Percentiles rank a stretch among this genome's conserved stretches.
Evolutionary conservation across 2,329 filamentous ascomycete species (phyloP).

Genomic region (Neurospora crassa): DNA sequence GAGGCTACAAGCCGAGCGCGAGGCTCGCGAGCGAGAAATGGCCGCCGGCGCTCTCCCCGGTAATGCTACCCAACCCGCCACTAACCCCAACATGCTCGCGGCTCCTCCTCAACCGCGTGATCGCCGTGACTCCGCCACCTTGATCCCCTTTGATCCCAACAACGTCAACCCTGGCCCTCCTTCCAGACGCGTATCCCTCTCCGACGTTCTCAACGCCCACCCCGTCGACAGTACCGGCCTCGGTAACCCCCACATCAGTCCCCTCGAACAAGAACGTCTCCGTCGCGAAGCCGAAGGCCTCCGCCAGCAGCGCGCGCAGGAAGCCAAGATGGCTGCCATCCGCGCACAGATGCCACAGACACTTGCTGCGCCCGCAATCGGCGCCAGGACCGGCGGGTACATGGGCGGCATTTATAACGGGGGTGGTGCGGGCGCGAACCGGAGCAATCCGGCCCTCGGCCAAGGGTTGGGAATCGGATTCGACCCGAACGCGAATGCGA

Average conservation of each 20-base stretch:
- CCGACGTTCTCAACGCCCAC: constrained; percentile 44
- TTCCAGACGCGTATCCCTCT: constrained; percentile 44
- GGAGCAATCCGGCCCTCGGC: background rate
- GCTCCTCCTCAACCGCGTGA: background rate
- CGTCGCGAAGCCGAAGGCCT: constrained; percentile 31
- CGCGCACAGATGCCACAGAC: constrained; percentile 39
- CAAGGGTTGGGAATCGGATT: constrained; percentile 10
- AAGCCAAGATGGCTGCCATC: constrained; percentile 39
- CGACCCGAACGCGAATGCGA: background rate
- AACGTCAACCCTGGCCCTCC: constrained; percentile 17
- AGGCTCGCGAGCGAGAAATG: constrained; percentile 52
- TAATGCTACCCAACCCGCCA: background rate
- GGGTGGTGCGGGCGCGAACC: constrained; percentile 31
- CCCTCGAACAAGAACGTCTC: constrained; percentile 32
- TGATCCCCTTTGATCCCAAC: constrained; percentile 4
- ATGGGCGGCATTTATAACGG: constrained; percentile 46
- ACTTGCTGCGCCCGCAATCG: constrained; percentile 23
- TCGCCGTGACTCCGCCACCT: constrained; percentile 1
- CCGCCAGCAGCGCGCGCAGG: constrained; percentile 31
- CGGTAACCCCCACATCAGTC: constrained; percentile 21
- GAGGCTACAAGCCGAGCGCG: constrained; percentile 59
- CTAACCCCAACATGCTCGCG: background rate
- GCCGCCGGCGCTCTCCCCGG: constrained; percentile 23
- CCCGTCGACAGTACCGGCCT: constrained; percentile 26
- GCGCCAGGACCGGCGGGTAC: constrained; percentile 33